A percentile compares a stretch with the other conserved stretches of the same genome.
phyloP scores from a whole-genome alignment of 2,329 filamentous ascomycete genomes.

The Fusarium nisikadoi region DNA sequence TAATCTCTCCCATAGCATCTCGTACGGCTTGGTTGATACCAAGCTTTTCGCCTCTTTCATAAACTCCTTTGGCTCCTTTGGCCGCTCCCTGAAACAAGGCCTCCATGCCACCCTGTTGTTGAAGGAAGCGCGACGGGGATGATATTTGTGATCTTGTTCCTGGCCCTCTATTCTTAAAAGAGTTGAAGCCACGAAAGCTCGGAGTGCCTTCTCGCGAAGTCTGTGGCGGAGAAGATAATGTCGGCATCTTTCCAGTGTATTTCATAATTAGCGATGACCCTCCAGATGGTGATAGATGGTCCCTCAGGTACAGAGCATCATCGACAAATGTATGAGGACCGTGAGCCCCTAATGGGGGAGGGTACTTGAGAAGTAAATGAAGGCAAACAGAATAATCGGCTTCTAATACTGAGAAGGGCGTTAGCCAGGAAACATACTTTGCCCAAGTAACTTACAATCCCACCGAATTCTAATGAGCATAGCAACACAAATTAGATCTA shows the following conservation, averaged over 20 bases:
- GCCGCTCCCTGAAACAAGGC: conserved; percentile 80
- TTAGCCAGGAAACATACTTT: conserved; percentile 36
- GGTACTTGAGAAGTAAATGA: conserved; percentile 85
- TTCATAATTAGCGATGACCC: conserved; percentile 75
- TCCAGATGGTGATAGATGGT: conserved; percentile 71
- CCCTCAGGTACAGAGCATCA: conserved; percentile 80
- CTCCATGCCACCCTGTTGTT: conserved; percentile 72
- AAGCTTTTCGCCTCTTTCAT: conserved; percentile 78
- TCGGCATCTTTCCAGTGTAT: conserved; percentile 70
- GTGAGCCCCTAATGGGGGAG: conserved; percentile 69
- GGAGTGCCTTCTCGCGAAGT: conserved; percentile 49
- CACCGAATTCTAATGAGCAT: conserved; percentile 94
- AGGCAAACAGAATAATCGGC: conserved; percentile 90
- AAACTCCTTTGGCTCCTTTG: conserved; percentile 78
- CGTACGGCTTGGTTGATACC: conserved; percentile 83
- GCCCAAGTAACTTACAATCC: conserved; percentile 70
- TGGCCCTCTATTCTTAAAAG: conserved; percentile 55
- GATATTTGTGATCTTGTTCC: conserved; percentile 58
- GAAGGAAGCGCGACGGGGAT: conserved; percentile 62
- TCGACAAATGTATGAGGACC: conserved; percentile 83
- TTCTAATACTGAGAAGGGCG: conserved; percentile 71
- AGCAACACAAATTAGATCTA: conserved; percentile 91
- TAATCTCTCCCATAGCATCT: conserved; percentile 83
- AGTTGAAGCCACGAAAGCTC: conserved; percentile 47
- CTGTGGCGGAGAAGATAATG: conserved; percentile 42